Percentiles rank a stretch among this genome's conserved stretches.
Conservation (phyloP, 768 basidiomycete species). For the Lepiota brunneoincarnata region DNA sequence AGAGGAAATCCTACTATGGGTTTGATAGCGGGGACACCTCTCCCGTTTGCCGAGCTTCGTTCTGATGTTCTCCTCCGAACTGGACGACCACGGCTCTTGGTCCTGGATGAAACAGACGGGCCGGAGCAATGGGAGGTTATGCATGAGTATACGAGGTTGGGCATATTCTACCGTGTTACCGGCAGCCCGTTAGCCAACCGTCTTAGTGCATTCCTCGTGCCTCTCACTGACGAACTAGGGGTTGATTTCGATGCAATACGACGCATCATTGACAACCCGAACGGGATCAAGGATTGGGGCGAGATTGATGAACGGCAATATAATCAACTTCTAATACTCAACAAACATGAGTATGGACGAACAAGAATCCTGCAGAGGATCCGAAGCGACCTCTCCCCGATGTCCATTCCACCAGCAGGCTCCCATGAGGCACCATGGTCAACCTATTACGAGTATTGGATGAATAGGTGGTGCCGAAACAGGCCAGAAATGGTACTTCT, state of each 20-base stretch:
- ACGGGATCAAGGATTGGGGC: conserved; percentile 56
- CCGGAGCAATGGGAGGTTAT: conserved; percentile 47
- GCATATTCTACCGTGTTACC: conserved; percentile 63
- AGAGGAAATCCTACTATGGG: conserved; percentile 52
- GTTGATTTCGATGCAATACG: conserved; percentile 62
- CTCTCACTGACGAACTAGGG: conserved; percentile 44
- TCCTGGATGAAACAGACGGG: conserved; percentile 45
- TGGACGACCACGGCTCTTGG: conserved; percentile 27
- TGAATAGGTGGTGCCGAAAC: conserved; percentile 52
- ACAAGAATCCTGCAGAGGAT: conserved; percentile 54
- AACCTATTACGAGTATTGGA: conserved; percentile 62
- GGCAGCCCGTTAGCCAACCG: conserved; percentile 49
- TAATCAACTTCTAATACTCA: conserved; percentile 51
- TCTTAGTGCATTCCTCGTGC: conserved; percentile 65
- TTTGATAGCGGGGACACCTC: conserved; percentile 61
- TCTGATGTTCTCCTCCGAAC: conserved; percentile 31
- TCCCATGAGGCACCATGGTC: conserved; percentile 43
- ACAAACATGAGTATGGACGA: conserved; percentile 52
- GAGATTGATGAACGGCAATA: conserved; percentile 46
- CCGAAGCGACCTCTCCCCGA: conserved; percentile 63
- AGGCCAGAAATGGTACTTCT: conserved; percentile 43
- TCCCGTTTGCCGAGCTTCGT: conserved; percentile 47
- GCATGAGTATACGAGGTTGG: conserved; percentile 61
- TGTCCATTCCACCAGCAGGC: conserved; percentile 52
- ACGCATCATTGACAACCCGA: conserved; percentile 43